Evolutionary conservation across 495 filamentous ascomycete genomes (phyloP).

Genomic region (Lasiosphaeria miniovina): DNA sequence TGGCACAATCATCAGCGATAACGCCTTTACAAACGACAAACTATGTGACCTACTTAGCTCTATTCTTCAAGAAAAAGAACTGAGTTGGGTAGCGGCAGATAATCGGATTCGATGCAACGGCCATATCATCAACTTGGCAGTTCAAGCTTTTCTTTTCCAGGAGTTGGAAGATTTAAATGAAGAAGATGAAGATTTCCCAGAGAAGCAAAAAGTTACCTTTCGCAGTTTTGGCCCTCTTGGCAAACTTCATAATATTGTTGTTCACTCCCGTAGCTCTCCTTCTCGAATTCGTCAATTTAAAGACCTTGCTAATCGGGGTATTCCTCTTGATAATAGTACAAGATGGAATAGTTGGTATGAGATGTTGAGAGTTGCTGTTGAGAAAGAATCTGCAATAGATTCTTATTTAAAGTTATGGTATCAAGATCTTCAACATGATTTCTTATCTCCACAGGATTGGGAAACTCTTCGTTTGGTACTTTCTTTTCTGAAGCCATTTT

Average conservation of each 20-base stretch:
- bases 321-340: constrained; percentile 4
- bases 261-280: background rate
- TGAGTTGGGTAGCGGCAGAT: background rate
- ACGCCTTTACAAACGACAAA: too few species aligned
- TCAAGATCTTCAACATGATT: background rate
- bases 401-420: constrained; percentile 5
- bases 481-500: constrained; percentile 2
- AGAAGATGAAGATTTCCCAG: background rate
- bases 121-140: too few species aligned
- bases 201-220: background rate
- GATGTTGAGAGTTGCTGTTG: constrained; percentile 1
- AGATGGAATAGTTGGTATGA: too few species aligned
- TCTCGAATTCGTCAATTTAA: background rate
- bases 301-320: background rate
- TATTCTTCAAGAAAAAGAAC: too few species aligned
- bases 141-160: constrained; percentile 4
- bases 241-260: constrained; percentile 2
- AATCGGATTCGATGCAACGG: constrained; percentile 4
- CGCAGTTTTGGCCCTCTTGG: background rate
- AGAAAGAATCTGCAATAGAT: constrained; percentile 4
- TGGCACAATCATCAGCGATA: too few species aligned
- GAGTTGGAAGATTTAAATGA: too few species aligned
- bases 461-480: constrained; percentile 3
- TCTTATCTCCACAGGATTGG: constrained; percentile 3
- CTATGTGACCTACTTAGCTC: too few species aligned